Percentiles rank a stretch among this genome's conserved stretches.
Conservation (phyloP, 257 asterid genomes). For the Solanum appendiculatum region DNA sequence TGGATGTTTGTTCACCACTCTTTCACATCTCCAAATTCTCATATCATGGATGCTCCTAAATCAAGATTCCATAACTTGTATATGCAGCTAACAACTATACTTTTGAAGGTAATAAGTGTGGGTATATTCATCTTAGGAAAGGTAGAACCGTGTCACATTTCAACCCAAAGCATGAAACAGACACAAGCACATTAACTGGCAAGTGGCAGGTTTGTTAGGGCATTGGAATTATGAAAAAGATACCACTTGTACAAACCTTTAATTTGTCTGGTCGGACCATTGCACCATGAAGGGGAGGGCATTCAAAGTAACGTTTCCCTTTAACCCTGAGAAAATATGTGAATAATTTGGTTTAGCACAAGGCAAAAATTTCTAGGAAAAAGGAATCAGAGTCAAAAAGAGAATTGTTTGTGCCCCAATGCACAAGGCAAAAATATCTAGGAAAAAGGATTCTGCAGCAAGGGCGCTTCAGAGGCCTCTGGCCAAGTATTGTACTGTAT, state of each 20-base stretch:
- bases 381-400: not conserved
- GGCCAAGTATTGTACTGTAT: not conserved
- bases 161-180: not conserved
- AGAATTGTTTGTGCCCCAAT: not conserved
- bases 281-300: constrained; percentile 83
- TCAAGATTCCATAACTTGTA: not conserved
- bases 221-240: not conserved
- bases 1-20: not conserved
- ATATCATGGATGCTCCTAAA: not conserved
- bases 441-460: not conserved
- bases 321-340: constrained; percentile 49
- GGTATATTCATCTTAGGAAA: not conserved
- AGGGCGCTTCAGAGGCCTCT: not conserved
- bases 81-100: not conserved
- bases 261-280: constrained; percentile 94
- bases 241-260: constrained; percentile 35
- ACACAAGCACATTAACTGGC: not conserved
- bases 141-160: not conserved
- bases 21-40: not conserved
- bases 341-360: not conserved
- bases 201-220: not conserved
- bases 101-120: not conserved
- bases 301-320: constrained; percentile 81
- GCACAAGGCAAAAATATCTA: not conserved
- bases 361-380: too few relatives aligned